A percentile compares a stretch with the other conserved stretches of the same genome.
phyloP scores from a whole-genome alignment of 2,329 filamentous ascomycete species.

The Alternaria burnsii region DNA sequence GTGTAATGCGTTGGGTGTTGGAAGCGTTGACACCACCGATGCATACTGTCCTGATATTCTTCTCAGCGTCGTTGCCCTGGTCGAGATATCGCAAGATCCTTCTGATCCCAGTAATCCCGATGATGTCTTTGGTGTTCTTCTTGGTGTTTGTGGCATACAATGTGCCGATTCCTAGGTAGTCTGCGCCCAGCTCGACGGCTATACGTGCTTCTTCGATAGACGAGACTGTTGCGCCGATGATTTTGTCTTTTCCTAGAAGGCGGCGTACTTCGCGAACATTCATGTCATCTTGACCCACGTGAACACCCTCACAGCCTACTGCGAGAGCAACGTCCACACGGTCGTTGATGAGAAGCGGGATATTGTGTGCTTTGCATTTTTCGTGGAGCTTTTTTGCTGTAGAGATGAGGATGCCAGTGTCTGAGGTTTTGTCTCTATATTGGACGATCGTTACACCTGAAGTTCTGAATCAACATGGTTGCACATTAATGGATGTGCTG shows the following conservation, averaged over 20 bases:
- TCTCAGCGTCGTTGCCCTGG: constrained; percentile 42
- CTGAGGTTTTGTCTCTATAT: constrained; percentile 85
- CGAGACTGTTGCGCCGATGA: constrained; percentile 89
- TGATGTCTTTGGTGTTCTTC: constrained; percentile 83
- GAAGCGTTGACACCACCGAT: constrained; percentile 86
- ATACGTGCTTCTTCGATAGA: constrained; percentile 74
- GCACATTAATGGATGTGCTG: not conserved
- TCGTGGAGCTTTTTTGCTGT: constrained; percentile 75
- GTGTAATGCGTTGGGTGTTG: constrained; percentile 78
- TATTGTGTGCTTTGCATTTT: constrained; percentile 70
- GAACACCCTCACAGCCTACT: constrained; percentile 87
- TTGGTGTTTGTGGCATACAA: constrained; percentile 85
- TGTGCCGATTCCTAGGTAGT: constrained; percentile 91
- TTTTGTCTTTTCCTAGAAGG: constrained; percentile 77
- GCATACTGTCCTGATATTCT: constrained; percentile 68
- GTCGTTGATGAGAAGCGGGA: constrained; percentile 93
- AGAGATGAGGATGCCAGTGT: constrained; percentile 75
- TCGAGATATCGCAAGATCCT: constrained; percentile 70
- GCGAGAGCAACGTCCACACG: constrained; percentile 88
- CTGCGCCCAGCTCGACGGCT: constrained; percentile 79
- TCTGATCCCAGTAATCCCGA: constrained; percentile 76
- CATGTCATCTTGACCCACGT: constrained; percentile 95
- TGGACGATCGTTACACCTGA: constrained; percentile 81
- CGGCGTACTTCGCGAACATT: constrained; percentile 71
- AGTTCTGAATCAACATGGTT: not conserved